Evolutionary conservation across 2,329 filamentous ascomycete genomes (phyloP).

Genomic region (Penicillium polonicum): DNA sequence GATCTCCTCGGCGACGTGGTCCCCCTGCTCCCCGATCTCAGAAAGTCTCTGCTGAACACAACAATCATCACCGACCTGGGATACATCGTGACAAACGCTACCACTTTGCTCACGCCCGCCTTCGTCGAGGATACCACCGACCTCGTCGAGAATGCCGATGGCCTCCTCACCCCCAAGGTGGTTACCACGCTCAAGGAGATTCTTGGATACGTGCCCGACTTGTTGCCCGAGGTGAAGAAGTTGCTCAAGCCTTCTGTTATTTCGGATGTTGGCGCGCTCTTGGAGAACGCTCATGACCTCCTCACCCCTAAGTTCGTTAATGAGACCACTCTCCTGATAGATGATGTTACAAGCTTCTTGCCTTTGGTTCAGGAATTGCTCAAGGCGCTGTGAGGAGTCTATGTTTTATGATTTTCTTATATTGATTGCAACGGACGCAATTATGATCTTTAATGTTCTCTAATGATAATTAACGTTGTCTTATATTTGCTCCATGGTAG

Average conservation of each 20-base stretch:
- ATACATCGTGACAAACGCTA: conserved; percentile 34
- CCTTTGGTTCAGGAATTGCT: conserved; percentile 21
- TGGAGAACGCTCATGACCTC: conserved; percentile 30
- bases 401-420: conserved; percentile 11
- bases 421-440: conserved; percentile 6
- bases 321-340: conserved; percentile 21
- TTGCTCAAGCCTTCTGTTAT: conserved; percentile 27
- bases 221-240: conserved; percentile 31
- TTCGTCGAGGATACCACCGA: conserved; percentile 33
- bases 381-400: conserved; percentile 18
- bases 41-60: conserved; percentile 25
- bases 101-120: conserved; percentile 29
- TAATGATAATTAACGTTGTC: conserved; percentile 13
- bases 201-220: conserved; percentile 26
- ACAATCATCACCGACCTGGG: conserved; percentile 30
- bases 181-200: conserved; percentile 29
- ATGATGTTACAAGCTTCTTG: conserved; percentile 20
- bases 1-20: conserved; percentile 23
- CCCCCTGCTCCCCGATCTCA: conserved; percentile 22
- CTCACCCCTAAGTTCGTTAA: conserved; percentile 31
- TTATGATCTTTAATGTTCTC: conserved; percentile 10
- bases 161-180: conserved; percentile 29
- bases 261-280: conserved; percentile 23
- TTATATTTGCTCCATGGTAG: neutral
- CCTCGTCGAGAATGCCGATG: conserved; percentile 31